These are phyloP conservation scores for Thalassiosira mediterranea DNA, from an alignment of 352 stramenopile species.

Conservation along the genomic window DNA sequence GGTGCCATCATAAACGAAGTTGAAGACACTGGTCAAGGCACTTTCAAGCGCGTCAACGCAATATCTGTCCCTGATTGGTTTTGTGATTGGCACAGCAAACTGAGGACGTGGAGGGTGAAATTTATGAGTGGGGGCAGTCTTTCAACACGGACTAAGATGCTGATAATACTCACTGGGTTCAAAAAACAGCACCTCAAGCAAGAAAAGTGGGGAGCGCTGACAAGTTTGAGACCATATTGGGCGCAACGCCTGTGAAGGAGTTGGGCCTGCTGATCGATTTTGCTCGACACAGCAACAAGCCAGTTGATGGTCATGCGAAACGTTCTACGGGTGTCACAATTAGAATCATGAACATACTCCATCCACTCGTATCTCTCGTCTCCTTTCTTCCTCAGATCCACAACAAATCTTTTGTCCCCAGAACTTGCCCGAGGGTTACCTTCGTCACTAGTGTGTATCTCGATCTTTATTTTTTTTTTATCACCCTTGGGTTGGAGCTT, in stretches of 20 bases:
- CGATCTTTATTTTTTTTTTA: slow-evolving; percentile 58
- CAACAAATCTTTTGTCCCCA: slow-evolving; percentile 59
- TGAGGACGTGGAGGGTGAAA: slow-evolving; percentile 27
- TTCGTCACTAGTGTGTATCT: slow-evolving; percentile 54
- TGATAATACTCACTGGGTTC: slow-evolving; percentile 77
- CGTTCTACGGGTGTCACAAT: slow-evolving; percentile 74
- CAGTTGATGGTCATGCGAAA: slow-evolving; percentile 85
- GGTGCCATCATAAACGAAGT: slow-evolving; percentile 81
- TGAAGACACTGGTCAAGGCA: slow-evolving; percentile 57
- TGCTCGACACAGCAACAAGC: slow-evolving; percentile 78
- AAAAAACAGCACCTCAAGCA: slow-evolving; percentile 74
- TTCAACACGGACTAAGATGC: too few relatives aligned
- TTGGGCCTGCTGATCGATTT: slow-evolving; percentile 82
- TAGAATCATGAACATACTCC: slow-evolving; percentile 73
- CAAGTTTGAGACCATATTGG: slow-evolving; percentile 79
- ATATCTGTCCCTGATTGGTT: slow-evolving; percentile 54
- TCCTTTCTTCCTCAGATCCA: slow-evolving; percentile 66
- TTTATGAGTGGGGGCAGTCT: too few relatives aligned
- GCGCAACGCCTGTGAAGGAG: slow-evolving; percentile 73
- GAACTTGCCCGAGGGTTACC: slow-evolving; percentile 28
- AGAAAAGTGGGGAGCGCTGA: slow-evolving; percentile 70
- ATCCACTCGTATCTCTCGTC: slow-evolving; percentile 82
- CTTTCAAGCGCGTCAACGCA: slow-evolving; percentile 62
- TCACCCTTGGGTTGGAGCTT: slow-evolving; percentile 71
- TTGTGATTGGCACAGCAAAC: slow-evolving; percentile 70